phyloP scores from a whole-genome alignment of 805 yeast genomes.

The Brettanomyces bruxellensis region DNA sequence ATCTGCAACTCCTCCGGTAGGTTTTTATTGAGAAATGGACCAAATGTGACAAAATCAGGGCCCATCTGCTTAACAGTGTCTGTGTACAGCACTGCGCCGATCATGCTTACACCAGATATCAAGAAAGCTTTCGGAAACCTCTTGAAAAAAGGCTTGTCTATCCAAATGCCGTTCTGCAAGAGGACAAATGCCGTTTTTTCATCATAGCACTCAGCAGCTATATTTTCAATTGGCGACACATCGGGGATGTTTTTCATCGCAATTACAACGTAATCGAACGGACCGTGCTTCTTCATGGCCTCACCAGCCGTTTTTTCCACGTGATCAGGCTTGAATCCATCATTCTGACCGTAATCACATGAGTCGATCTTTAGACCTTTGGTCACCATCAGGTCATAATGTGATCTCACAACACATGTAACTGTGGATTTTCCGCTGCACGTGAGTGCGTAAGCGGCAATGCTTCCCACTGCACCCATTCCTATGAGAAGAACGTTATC shows the following conservation, averaged over 20 bases:
- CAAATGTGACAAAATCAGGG: constrained; percentile 24
- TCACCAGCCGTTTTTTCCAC: constrained; percentile 34
- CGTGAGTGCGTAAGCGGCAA: constrained; percentile 58
- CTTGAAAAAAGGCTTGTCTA: constrained; percentile 25
- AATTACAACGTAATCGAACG: constrained; percentile 49
- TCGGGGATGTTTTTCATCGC: constrained; percentile 64
- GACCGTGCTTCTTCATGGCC: constrained; percentile 31
- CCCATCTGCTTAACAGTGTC: constrained; percentile 26
- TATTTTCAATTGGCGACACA: constrained; percentile 35
- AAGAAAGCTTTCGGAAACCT: constrained; percentile 27
- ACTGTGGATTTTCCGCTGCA: constrained; percentile 39
- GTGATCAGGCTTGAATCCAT: constrained; percentile 44
- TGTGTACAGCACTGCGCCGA: constrained; percentile 25
- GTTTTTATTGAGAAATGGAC: constrained; percentile 28
- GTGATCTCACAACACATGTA: constrained; percentile 58
- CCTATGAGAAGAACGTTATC: constrained; percentile 56
- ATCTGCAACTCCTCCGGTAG: constrained; percentile 18
- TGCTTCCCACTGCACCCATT: constrained; percentile 81
- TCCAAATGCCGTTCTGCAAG: constrained; percentile 33
- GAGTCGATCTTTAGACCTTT: constrained; percentile 56
- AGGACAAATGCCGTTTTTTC: constrained; percentile 27
- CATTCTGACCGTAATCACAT: constrained; percentile 48
- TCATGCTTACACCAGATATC: constrained; percentile 32
- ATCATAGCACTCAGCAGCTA: constrained; percentile 18
- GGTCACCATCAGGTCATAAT: constrained; percentile 41